Evolutionary conservation across 2,329 filamentous ascomycete genomes (phyloP), one percentile per base, ranked within the genome.

Genomic region (Phaeoacremonium minimum): DNA sequence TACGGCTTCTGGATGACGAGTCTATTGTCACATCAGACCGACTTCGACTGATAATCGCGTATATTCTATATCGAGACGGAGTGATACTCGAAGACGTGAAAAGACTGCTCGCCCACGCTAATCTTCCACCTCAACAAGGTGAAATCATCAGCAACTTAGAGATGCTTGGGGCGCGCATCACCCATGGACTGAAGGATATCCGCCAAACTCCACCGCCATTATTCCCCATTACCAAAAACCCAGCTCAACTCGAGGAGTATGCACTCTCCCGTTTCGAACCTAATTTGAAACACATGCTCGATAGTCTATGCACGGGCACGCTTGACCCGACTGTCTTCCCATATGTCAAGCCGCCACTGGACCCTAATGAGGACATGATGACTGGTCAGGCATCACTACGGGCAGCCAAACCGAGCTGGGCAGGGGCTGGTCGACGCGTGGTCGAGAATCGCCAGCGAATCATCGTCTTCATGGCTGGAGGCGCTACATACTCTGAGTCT

Each of bases 391-490:
- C 85, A 11, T 97, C 91, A 12, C 74, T 98, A 16, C 85, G 93
- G 40, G 87, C 87, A 8, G 89, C 89, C 13, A 94, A 95, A 52
- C 93, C 91, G 2, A 95, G 90, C 29, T 98, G 93, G 93, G 93
- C 93, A 3, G 87, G 87, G 36, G 83, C 86, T 8, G 82, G 88
- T 30, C 75, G 84, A 31, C 77, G 80, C 18, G 81, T 69, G 41
- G 78, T 72, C 42, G 91, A 97, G 56, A 94, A 90, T 46, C 80
- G 85, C 36, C 93, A 98, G 58, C 81, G 93, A 35, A 75, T 97
- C 36, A 86, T 98, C 41, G 83, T 97, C 13, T 97, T 95, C 57
- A 84, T 97, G 75, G 93, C 91, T 2, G 93, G 93, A 32, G 93
- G 93, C 30, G 93, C 93, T 15, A 97, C 93, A 0, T 95, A 91